Evolutionary conservation across 106 monocot species (phyloP).

Genomic region (Chionographis japonica): DNA sequence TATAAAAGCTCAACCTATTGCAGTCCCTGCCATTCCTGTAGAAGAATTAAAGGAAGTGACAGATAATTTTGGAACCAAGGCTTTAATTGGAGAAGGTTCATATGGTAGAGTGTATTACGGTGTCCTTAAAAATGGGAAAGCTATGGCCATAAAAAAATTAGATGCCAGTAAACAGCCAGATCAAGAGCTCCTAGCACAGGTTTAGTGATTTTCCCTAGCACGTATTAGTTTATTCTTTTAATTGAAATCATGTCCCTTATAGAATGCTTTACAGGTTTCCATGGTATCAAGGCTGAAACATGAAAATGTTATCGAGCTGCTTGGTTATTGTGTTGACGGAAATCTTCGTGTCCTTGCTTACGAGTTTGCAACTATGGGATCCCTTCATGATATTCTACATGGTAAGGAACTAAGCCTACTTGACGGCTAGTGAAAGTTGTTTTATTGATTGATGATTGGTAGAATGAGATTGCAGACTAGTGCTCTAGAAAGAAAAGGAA

Average conservation of each 20-base stretch:
- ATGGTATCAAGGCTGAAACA: constrained; percentile 41
- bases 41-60: constrained; percentile 8
- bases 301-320: constrained; percentile 30
- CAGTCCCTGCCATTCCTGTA: constrained; percentile 7
- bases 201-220: not conserved
- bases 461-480: too few species aligned
- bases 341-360: constrained; percentile 30
- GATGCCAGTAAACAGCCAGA: constrained; percentile 1
- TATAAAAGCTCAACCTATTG: constrained; percentile 3
- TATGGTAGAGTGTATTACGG: constrained; percentile 11
- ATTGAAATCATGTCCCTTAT: not conserved
- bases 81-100: constrained; percentile 11
- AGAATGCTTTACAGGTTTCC: constrained; percentile 22
- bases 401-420: constrained; percentile 8
- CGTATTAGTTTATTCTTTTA: not conserved
- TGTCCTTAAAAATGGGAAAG: constrained; percentile 4
- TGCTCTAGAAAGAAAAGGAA: too few species aligned
- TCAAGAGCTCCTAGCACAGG: constrained; percentile 10
- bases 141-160: constrained; percentile 6
- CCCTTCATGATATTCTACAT: constrained; percentile 42
- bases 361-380: constrained; percentile 32
- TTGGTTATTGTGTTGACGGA: constrained; percentile 33
- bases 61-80: constrained; percentile 6
- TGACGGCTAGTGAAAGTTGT: too few species aligned
- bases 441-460: too few species aligned